These are phyloP conservation scores for Pleurotus pulmonarius DNA, from an alignment of 768 basidiomycete genomes.

Conservation along the genomic window DNA sequence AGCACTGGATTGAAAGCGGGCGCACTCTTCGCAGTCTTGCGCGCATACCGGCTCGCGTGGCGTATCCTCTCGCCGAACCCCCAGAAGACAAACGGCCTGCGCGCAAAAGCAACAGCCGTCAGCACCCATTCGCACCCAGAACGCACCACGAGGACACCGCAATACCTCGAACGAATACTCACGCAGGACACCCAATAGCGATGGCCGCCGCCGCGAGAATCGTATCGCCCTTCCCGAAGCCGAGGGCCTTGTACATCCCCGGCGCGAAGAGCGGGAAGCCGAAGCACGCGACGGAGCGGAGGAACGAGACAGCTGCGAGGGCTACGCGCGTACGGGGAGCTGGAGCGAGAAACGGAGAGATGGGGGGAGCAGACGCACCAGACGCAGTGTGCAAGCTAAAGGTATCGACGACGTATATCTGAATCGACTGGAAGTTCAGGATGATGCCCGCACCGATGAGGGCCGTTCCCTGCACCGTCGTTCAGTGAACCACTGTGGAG, in stretches of 20 bases:
- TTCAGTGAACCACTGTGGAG: neutral
- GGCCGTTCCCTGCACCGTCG: slow-evolving; percentile 42
- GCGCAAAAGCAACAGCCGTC: neutral
- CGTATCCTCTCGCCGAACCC: too few species aligned
- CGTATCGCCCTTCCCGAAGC: slow-evolving; percentile 67
- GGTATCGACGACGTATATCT: slow-evolving; percentile 63
- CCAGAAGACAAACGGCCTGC: too few species aligned
- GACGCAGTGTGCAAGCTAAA: slow-evolving; percentile 68
- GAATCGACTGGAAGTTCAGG: slow-evolving; percentile 55
- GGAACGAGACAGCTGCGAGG: slow-evolving; percentile 56
- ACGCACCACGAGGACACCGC: neutral
- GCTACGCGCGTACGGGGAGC: slow-evolving; percentile 33
- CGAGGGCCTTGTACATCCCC: slow-evolving; percentile 60
- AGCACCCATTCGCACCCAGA: too few species aligned
- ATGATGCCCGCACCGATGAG: slow-evolving; percentile 55
- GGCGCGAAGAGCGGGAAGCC: slow-evolving; percentile 78
- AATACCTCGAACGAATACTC: slow-evolving; percentile 16
- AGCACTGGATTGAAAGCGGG: too few species aligned
- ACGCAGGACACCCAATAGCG: slow-evolving; percentile 58
- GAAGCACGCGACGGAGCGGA: slow-evolving; percentile 66
- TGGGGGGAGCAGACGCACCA: slow-evolving; percentile 29
- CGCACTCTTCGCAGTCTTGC: too few species aligned
- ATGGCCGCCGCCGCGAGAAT: slow-evolving; percentile 58
- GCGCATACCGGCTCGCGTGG: too few species aligned
- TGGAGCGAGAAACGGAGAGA: neutral